Percentiles rank a stretch among this genome's conserved stretches.
Conservation (phyloP, 2,329 filamentous ascomycete genomes). For the Pleoardoris graminearum region DNA sequence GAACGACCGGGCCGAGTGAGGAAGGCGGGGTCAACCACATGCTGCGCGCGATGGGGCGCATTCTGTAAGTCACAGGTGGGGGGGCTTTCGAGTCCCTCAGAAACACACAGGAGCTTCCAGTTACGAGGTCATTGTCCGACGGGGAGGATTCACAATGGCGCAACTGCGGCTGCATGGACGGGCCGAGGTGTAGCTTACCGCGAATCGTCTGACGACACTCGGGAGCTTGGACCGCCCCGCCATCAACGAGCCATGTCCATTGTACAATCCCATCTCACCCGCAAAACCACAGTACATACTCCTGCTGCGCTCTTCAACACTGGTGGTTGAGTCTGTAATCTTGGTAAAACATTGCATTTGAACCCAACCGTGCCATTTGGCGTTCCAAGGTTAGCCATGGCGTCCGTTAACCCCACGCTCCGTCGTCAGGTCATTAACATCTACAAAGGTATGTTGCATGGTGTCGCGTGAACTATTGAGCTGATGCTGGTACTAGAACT, state of each 20-base stretch:
- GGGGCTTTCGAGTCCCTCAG: too few relatives aligned
- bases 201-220: too few relatives aligned
- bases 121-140: too few relatives aligned
- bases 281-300: too few relatives aligned
- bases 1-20: too few relatives aligned
- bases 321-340: background rate
- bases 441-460: constrained; percentile 72
- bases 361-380: too few relatives aligned
- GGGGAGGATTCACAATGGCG: too few relatives aligned
- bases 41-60: constrained; percentile 25
- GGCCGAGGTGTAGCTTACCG: constrained; percentile 5
- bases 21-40: constrained; percentile 16
- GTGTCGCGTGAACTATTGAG: too few relatives aligned
- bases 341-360: background rate
- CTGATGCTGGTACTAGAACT: too few relatives aligned
- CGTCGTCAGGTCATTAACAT: constrained; percentile 79
- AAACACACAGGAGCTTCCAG: too few relatives aligned
- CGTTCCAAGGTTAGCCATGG: constrained; percentile 23
- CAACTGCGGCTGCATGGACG: background rate
- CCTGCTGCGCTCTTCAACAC: background rate
- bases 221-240: constrained; percentile 7
- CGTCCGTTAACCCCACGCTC: constrained; percentile 59
- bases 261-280: constrained; percentile 6
- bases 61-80: constrained; percentile 4
- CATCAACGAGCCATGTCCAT: background rate